These are phyloP conservation scores for Fraxinus angustifolia DNA, from an alignment of 305 asterid genomes.

Conservation along the genomic window DNA sequence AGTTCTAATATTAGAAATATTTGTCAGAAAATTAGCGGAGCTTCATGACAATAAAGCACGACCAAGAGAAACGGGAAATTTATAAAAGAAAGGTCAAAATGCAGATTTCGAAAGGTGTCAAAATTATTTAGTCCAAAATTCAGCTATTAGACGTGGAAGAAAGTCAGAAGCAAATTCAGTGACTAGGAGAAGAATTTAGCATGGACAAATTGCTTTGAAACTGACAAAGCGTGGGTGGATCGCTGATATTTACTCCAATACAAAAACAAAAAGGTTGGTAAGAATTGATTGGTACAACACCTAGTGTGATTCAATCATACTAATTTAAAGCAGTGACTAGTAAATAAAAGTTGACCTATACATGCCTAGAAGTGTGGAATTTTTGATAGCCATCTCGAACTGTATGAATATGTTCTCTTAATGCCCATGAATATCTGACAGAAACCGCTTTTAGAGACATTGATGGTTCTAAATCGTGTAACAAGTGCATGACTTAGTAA, in stretches of 20 bases:
- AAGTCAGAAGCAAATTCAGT: not conserved
- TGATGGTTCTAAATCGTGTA: slow-evolving; percentile 9
- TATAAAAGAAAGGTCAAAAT: not conserved
- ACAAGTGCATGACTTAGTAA: not conserved
- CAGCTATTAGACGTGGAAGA: not conserved
- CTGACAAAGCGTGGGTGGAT: not conserved
- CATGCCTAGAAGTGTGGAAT: not conserved
- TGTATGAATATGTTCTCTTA: not conserved
- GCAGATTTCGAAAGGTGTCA: not conserved
- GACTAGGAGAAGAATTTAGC: not conserved
- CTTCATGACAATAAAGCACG: not conserved
- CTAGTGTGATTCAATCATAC: not conserved
- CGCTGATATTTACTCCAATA: not conserved
- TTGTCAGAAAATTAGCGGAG: not conserved
- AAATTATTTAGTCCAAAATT: not conserved
- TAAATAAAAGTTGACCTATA: not conserved
- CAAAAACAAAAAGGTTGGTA: not conserved
- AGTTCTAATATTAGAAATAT: slow-evolving; percentile 1
- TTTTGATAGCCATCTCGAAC: not conserved
- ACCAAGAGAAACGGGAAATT: not conserved
- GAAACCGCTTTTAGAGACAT: not conserved
- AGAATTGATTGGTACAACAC: not conserved
- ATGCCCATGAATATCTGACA: not conserved
- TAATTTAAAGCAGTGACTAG: not conserved
- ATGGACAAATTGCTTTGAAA: not conserved